Base-by-base conservation (phyloP, 495 filamentous ascomycete genomes). In the Aspergillus sclerotioniger region DNA sequence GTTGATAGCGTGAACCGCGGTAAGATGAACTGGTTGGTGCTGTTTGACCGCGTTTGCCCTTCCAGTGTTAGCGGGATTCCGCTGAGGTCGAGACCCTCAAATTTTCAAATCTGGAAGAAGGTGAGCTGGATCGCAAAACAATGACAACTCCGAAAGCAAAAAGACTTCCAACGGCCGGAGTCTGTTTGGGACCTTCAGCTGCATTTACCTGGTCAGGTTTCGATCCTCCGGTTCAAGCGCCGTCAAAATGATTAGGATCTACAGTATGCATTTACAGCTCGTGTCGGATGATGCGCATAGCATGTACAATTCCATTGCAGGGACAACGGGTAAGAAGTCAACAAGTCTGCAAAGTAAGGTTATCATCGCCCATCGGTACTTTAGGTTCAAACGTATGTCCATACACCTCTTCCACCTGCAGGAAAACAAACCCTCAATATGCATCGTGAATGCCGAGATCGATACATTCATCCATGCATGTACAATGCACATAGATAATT, bases 181-280 rank as follows among this genome's bases (percentile, higher is more conserved):
- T 53, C 37, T 48, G 28, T 21, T 53, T 19, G 29, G 21, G 29
- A 39, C 25, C 25, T 25, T 25, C 25, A 25, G 25, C 33, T 54
- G 19, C 39, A 9, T 53, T 59, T 54, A 49, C 51, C 50, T 31
- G 17, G 37, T 29, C 52, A 44, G 54, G 55, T 28, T 58, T 54
- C 52, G 52, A 46, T 59, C 52, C 47, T 41, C 56, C 51, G 46
- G 41, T 53, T 50, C 53, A 57, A 61, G 59, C 59, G 59, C 59
- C 46, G 21, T 57, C 46, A 48, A 57, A 49, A 48, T 43, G 25
- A 25, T 20, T 49, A 49, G 47, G 20, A 13, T 35, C 28, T 19
- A 8, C 25, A 25, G 25, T 2, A 25, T 25, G 25, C 25, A 25
- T 25, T 35, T 35, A 35, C 37, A 41, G 10, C 37, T 41, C 37